Conservation (phyloP, 768 basidiomycete species). For the Pleurotus giganteus region DNA sequence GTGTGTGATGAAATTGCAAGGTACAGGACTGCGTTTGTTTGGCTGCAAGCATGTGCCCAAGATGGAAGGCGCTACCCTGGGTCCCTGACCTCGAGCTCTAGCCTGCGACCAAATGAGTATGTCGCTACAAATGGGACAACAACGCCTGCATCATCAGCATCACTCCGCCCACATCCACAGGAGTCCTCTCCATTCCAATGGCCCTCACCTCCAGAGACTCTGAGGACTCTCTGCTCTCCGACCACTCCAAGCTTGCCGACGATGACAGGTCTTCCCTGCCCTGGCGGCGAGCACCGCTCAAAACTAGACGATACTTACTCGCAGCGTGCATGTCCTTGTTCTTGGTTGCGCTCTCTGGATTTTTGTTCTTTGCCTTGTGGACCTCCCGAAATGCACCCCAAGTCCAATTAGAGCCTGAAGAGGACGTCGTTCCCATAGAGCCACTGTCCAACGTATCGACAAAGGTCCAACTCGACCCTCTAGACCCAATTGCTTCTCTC, state of each 20-base stretch:
- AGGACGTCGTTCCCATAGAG: slow-evolving; percentile 4
- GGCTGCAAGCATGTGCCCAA: too few species aligned
- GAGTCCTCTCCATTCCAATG: not conserved
- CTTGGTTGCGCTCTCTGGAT: slow-evolving; percentile 24
- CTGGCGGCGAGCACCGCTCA: not conserved
- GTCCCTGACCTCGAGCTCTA: too few species aligned
- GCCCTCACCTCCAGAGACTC: not conserved
- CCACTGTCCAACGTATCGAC: slow-evolving; percentile 3
- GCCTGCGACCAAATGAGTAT: too few species aligned
- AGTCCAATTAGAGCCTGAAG: not conserved
- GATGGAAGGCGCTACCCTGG: too few species aligned
- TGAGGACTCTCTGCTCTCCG: not conserved
- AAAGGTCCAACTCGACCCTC: slow-evolving; percentile 14
- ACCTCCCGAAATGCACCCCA: slow-evolving; percentile 15
- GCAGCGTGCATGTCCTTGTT: slow-evolving; percentile 26
- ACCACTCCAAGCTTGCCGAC: not conserved
- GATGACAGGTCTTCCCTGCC: not conserved
- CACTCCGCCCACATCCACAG: not conserved
- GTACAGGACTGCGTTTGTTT: too few species aligned
- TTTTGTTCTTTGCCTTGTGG: slow-evolving; percentile 23
- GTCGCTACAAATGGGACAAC: too few species aligned
- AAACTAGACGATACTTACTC: slow-evolving; percentile 21
- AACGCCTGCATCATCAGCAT: not conserved
- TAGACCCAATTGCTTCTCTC: slow-evolving; percentile 18
- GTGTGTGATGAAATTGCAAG: too few species aligned